Conservation (phyloP, 2,329 filamentous ascomycete genomes). For the Zymoseptoria crescenta region DNA sequence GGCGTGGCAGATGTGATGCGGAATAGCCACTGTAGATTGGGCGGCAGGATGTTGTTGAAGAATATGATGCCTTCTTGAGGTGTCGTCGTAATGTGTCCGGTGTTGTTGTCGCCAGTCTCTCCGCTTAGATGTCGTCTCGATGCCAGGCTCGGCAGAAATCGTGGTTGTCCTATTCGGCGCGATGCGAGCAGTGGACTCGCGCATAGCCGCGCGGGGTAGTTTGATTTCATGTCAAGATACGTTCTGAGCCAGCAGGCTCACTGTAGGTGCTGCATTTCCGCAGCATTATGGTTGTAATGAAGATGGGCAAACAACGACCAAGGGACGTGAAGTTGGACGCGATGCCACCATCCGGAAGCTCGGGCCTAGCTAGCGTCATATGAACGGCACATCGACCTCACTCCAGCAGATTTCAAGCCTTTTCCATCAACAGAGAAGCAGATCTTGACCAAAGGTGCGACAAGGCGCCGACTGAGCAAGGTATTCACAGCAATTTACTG, state of each 20-base stretch:
- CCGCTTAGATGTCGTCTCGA: conserved; percentile 11
- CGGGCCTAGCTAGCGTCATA: neutral
- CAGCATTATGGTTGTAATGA: neutral
- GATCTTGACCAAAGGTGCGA: no score
- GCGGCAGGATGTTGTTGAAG: conserved; percentile 84
- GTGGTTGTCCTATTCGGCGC: neutral
- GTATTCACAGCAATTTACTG: no score
- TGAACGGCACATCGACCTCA: neutral
- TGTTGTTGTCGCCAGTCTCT: conserved; percentile 44
- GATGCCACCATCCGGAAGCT: neutral
- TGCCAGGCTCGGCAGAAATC: neutral
- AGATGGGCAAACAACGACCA: neutral
- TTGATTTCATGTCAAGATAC: neutral
- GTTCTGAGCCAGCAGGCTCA: neutral
- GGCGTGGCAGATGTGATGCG: conserved; percentile 40
- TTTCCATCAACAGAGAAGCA: no score
- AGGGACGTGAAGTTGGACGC: neutral
- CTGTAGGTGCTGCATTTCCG: neutral
- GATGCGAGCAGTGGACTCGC: neutral
- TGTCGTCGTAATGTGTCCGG: conserved; percentile 71
- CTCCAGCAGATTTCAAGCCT: neutral
- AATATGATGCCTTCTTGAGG: conserved; percentile 79
- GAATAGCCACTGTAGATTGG: conserved; percentile 60
- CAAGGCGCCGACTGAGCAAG: no score
- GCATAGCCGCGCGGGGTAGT: neutral